Conservation (phyloP, 2,329 filamentous ascomycete genomes). For the Monilinia polystroma region DNA sequence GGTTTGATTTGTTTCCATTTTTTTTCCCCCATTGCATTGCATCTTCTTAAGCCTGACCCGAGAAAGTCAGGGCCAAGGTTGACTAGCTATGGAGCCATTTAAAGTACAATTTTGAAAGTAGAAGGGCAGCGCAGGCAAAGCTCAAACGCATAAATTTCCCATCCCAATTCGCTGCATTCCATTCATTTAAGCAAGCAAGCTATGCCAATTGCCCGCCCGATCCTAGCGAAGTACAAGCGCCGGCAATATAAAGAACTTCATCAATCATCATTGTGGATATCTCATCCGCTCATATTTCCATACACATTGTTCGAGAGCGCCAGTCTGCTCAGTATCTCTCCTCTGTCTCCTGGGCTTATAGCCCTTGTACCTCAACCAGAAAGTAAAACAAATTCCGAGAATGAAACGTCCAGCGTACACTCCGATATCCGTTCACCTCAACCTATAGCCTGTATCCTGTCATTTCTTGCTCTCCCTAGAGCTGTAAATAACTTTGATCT, state of each 20-base stretch:
- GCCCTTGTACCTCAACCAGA: background rate
- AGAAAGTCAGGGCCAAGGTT: background rate
- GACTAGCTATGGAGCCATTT: slow-evolving; percentile 8
- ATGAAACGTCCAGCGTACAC: slow-evolving; percentile 36
- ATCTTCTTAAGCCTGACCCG: background rate
- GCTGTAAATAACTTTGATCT: background rate
- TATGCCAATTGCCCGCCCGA: background rate
- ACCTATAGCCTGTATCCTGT: background rate
- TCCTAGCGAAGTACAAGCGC: slow-evolving; percentile 17
- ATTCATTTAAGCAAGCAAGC: slow-evolving; percentile 10
- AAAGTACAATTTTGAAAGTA: slow-evolving; percentile 15
- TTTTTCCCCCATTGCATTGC: background rate
- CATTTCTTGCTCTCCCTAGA: slow-evolving; percentile 8
- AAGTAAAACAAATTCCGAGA: slow-evolving; percentile 21
- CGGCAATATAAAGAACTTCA: slow-evolving; percentile 13
- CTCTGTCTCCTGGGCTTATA: background rate
- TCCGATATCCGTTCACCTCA: slow-evolving; percentile 18
- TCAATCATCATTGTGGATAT: slow-evolving; percentile 16
- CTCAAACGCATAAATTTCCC: slow-evolving; percentile 6
- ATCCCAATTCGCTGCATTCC: slow-evolving; percentile 6
- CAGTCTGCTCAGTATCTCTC: slow-evolving; percentile 4
- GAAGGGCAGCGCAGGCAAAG: slow-evolving; percentile 12
- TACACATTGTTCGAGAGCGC: slow-evolving; percentile 6
- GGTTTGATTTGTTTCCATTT: background rate
- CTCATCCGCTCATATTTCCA: background rate